phyloP scores from a whole-genome alignment of 2,329 filamentous ascomycete species.

The Alternaria arbusti region DNA sequence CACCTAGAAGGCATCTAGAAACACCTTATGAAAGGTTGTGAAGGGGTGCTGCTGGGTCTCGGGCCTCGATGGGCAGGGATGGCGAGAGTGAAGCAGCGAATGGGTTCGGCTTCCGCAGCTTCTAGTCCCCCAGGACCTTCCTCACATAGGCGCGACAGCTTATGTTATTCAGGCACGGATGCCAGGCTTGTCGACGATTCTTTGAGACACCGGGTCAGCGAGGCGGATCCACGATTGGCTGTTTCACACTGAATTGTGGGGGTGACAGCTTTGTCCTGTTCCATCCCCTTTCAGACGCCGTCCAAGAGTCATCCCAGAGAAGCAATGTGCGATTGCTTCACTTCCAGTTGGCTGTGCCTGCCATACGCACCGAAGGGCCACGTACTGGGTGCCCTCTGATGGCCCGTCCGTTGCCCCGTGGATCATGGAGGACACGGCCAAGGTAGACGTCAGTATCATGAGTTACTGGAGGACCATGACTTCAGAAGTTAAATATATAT shows the following conservation, averaged over 20 bases:
- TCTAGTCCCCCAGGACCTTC: slow-evolving; percentile 17
- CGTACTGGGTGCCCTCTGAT: slow-evolving; percentile 41
- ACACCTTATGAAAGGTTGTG: slow-evolving; percentile 8
- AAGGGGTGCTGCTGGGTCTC: slow-evolving; percentile 29
- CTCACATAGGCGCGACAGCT: slow-evolving; percentile 23
- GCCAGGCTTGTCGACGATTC: slow-evolving; percentile 26
- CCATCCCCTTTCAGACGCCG: slow-evolving; percentile 39
- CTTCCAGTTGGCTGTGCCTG: slow-evolving; percentile 36
- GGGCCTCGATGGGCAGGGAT: slow-evolving; percentile 21
- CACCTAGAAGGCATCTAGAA: slow-evolving; percentile 32
- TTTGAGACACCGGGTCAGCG: slow-evolving; percentile 40
- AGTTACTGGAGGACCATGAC: slow-evolving; percentile 19
- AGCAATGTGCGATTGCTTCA: slow-evolving; percentile 40
- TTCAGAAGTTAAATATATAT: slow-evolving; percentile 27
- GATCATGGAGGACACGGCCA: slow-evolving; percentile 26
- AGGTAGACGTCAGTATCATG: slow-evolving; percentile 17
- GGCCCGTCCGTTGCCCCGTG: slow-evolving; percentile 39
- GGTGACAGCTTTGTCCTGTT: slow-evolving; percentile 27
- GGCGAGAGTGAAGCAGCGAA: slow-evolving; percentile 33
- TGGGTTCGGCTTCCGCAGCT: slow-evolving; percentile 16
- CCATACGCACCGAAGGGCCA: slow-evolving; percentile 38
- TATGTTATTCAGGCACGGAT: slow-evolving; percentile 32
- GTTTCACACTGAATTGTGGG: slow-evolving; percentile 28
- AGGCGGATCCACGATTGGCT: slow-evolving; percentile 40
- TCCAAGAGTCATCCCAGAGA: slow-evolving; percentile 31